A percentile compares a stretch with the other conserved stretches of the same genome.
These are phyloP conservation scores for Agrocybe chaxingu DNA, from an alignment of 768 basidiomycete species.

Conservation along the genomic window DNA sequence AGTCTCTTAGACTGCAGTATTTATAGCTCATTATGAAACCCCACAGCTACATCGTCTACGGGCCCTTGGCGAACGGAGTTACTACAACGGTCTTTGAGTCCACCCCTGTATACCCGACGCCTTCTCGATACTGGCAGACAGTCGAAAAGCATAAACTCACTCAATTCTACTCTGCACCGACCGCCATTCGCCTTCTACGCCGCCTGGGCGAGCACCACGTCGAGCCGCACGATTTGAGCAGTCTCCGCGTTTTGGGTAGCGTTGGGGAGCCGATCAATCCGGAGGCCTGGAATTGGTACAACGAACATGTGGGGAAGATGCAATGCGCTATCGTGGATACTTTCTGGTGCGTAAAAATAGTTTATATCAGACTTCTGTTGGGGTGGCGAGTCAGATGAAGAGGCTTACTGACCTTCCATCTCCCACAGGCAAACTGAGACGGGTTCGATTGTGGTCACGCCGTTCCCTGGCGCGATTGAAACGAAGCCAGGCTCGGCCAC, in stretches of 20 bases:
- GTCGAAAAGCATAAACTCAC: constrained; percentile 93
- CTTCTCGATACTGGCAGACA: constrained; percentile 95
- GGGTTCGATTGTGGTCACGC: constrained; percentile 91
- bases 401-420: constrained; percentile 3
- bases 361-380: constrained; percentile 1
- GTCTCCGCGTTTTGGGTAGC: constrained; percentile 82
- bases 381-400: constrained; percentile 6
- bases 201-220: constrained; percentile 84
- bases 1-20: constrained; percentile 4
- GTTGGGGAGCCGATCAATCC: constrained; percentile 99
- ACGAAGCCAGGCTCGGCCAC: constrained; percentile 97
- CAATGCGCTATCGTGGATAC: constrained; percentile 95
- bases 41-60: constrained; percentile 86
- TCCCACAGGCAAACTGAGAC: constrained; percentile 89
- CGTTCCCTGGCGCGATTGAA: constrained; percentile 92
- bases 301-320: constrained; percentile 84
- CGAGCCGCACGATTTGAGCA: constrained; percentile 74
- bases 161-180: constrained; percentile 94
- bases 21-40: constrained; percentile 8
- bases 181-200: constrained; percentile 88
- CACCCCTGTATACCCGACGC: constrained; percentile 95
- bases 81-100: constrained; percentile 93
- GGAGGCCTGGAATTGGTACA: constrained; percentile 99
- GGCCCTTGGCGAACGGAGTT: constrained; percentile 83
- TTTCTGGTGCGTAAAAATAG: constrained; percentile 53